A percentile compares a stretch with the other conserved stretches of the same genome.
Evolutionary conservation across 306 rosid genomes (phyloP).

Genomic region (Arachis stenosperma): DNA sequence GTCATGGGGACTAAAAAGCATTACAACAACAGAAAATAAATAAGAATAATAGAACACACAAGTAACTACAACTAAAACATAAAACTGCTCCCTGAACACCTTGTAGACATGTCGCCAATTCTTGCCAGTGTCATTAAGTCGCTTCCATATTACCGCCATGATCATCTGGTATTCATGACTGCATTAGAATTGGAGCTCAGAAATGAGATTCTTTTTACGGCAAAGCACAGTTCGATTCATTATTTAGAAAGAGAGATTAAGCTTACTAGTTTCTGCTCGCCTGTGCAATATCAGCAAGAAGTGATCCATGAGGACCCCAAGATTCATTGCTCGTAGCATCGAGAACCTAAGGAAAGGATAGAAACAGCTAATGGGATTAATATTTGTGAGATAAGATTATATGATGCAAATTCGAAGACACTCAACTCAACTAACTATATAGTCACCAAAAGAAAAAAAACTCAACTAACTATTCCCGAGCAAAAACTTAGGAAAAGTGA

Average conservation of each 20-base stretch:
- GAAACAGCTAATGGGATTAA: neutral
- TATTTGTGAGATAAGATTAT: conserved; percentile 3
- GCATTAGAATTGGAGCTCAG: conserved; percentile 49
- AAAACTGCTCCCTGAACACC: conserved; percentile 48
- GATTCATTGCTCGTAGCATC: conserved; percentile 96
- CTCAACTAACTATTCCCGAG: neutral
- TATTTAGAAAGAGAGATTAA: conserved; percentile 9
- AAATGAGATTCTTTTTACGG: conserved; percentile 40
- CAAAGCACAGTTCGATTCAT: conserved; percentile 27
- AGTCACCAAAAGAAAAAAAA: too few species aligned
- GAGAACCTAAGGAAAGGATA: conserved; percentile 61
- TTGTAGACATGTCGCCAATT: conserved; percentile 97
- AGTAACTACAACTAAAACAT: conserved; percentile 25
- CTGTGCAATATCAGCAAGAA: conserved; percentile 88
- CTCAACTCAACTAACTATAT: neutral
- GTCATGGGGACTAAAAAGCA: neutral
- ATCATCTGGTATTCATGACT: conserved; percentile 91
- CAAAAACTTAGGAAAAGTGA: neutral
- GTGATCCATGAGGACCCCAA: conserved; percentile 98
- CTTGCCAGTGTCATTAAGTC: conserved; percentile 91
- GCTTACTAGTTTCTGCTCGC: conserved; percentile 82
- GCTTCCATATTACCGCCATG: conserved; percentile 87
- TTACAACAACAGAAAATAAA: neutral
- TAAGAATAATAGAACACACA: neutral
- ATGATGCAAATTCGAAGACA: conserved; percentile 2